Conservation (phyloP, 1,284 basidiomycete genomes). For the Tilletia horrida region DNA sequence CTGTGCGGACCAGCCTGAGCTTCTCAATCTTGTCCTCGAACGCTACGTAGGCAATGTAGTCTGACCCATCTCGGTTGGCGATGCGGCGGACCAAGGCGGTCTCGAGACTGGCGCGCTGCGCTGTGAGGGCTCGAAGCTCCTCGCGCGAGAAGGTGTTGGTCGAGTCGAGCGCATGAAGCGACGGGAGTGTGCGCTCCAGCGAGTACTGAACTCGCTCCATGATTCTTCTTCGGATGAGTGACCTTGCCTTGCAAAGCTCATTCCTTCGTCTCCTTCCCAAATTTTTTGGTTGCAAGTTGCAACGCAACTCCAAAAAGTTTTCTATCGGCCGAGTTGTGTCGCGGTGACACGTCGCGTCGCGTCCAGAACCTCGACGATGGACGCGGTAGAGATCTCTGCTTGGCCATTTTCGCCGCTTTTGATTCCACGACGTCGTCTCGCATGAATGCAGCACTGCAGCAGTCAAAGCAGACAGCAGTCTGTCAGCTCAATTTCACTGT, state of each 20-base stretch:
- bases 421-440: no score
- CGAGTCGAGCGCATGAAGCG: constrained; percentile 88
- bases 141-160: constrained; percentile 82
- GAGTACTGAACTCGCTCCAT: constrained; percentile 95
- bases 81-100: constrained; percentile 75
- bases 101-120: constrained; percentile 79
- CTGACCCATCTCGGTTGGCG: constrained; percentile 68
- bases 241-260: background rate
- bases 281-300: constrained; percentile 20
- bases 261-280: constrained; percentile 5
- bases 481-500: no score
- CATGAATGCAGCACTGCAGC: background rate
- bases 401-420: no score
- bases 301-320: no score
- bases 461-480: background rate
- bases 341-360: constrained; percentile 11
- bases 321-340: background rate
- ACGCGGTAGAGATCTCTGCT: background rate
- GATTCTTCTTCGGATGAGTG: constrained; percentile 12
- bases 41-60: constrained; percentile 84
- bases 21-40: constrained; percentile 88
- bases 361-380: background rate
- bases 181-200: constrained; percentile 92
- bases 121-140: constrained; percentile 68
- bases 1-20: constrained; percentile 55